These are phyloP conservation scores for Mimosa pudica DNA, from an alignment of 306 rosid genomes.

Conservation along the genomic window DNA sequence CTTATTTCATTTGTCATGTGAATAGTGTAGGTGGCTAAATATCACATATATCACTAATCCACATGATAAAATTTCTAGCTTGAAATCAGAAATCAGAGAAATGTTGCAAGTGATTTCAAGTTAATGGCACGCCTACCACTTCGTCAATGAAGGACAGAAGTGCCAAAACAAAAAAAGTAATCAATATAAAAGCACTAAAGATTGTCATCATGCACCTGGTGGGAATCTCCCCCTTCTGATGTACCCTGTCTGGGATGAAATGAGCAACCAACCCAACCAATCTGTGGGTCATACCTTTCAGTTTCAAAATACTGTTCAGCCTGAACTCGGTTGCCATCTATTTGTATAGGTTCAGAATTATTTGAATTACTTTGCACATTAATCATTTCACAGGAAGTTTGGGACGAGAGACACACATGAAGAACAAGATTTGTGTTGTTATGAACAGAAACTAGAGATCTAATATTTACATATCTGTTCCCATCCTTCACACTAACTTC, in stretches of 20 bases:
- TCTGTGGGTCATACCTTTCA: slow-evolving; percentile 60
- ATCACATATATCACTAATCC: slow-evolving; percentile 20
- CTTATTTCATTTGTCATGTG: not conserved
- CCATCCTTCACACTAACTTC: slow-evolving; percentile 89
- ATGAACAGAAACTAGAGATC: slow-evolving; percentile 84
- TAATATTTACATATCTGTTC: slow-evolving; percentile 79
- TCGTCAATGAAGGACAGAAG: not conserved
- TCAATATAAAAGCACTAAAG: slow-evolving; percentile 25
- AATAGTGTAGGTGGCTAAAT: not conserved
- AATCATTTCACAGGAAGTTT: slow-evolving; percentile 35
- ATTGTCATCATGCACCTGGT: slow-evolving; percentile 48
- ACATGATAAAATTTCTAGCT: not conserved
- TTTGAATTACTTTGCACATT: slow-evolving; percentile 38
- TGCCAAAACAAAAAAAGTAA: not conserved
- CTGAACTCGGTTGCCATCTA: slow-evolving; percentile 45
- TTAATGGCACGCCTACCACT: not conserved
- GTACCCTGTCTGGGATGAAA: slow-evolving; percentile 44
- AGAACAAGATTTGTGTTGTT: slow-evolving; percentile 75
- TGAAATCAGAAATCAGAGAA: not conserved
- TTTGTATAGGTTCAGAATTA: slow-evolving; percentile 44
- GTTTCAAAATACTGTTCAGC: slow-evolving; percentile 72
- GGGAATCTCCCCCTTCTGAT: slow-evolving; percentile 54
- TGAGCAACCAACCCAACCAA: slow-evolving; percentile 67
- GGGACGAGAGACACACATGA: slow-evolving; percentile 69
- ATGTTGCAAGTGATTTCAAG: slow-evolving; percentile 16